Evolutionary conservation across 495 filamentous ascomycete species (phyloP).

Genomic region (Cryomyces antarcticus): DNA sequence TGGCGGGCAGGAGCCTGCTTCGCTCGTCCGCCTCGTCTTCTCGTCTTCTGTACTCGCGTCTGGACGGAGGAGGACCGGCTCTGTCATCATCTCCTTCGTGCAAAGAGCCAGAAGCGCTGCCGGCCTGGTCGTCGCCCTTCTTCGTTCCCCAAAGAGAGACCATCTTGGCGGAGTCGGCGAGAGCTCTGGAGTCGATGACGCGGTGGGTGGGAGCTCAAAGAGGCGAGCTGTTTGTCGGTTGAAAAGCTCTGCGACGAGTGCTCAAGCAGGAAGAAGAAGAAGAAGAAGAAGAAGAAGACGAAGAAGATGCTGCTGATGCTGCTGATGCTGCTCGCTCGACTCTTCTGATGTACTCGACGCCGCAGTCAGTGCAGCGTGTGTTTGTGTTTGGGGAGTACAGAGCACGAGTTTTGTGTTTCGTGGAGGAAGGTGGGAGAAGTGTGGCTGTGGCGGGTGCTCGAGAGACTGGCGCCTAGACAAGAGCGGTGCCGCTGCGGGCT

Average conservation of each 20-base stretch:
- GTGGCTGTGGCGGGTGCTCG: too few species aligned
- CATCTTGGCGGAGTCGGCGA: not conserved
- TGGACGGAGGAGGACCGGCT: conserved; percentile 4
- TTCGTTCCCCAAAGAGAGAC: conserved; percentile 26
- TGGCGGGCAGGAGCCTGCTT: conserved; percentile 42
- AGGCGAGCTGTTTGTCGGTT: not conserved
- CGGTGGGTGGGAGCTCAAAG: not conserved
- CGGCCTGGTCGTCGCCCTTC: conserved; percentile 22
- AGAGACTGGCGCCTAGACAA: too few species aligned
- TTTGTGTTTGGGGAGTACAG: too few species aligned
- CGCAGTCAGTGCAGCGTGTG: not conserved
- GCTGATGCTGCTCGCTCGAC: not conserved
- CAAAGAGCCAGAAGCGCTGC: conserved; percentile 1
- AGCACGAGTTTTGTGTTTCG: too few species aligned
- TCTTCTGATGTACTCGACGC: not conserved
- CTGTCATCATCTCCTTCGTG: conserved; percentile 13
- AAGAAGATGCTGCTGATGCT: too few species aligned
- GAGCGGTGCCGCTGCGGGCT: too few species aligned
- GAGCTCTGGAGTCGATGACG: not conserved
- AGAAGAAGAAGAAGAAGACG: too few species aligned
- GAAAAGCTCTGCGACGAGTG: too few species aligned
- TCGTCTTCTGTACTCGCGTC: conserved; percentile 7
- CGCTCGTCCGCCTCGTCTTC: conserved; percentile 41
- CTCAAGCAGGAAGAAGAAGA: too few species aligned
- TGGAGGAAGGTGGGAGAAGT: too few species aligned